Evolutionary conservation across 805 yeast species (phyloP).

Genomic region (Ogataea corticis): DNA sequence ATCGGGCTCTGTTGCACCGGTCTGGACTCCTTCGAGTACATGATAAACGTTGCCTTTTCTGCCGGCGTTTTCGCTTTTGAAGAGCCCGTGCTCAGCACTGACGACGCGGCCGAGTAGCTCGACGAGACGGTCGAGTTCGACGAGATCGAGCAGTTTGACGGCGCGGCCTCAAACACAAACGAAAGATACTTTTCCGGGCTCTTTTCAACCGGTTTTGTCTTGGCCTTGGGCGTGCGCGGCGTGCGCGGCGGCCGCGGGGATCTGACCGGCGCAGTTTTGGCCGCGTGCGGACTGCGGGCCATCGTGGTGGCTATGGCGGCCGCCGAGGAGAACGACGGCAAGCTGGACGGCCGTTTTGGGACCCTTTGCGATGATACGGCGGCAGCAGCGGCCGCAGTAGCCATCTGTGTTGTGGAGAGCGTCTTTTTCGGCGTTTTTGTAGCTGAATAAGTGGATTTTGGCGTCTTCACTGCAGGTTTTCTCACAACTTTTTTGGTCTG

Average conservation of each 20-base stretch:
- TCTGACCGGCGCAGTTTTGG: neutral
- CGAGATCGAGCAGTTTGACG: constrained; percentile 22
- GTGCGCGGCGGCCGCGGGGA: neutral
- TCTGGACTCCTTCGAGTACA: constrained; percentile 14
- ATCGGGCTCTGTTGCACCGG: constrained; percentile 22
- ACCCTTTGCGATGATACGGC: constrained; percentile 23
- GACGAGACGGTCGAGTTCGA: constrained; percentile 22
- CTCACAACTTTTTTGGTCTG: constrained; percentile 4
- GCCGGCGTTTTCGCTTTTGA: constrained; percentile 8
- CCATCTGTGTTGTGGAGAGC: constrained; percentile 27
- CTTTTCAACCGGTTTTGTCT: neutral
- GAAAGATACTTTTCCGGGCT: constrained; percentile 10
- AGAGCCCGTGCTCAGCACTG: constrained; percentile 13
- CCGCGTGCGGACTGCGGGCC: constrained; percentile 14
- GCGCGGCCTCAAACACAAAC: constrained; percentile 26
- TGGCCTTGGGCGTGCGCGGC: neutral
- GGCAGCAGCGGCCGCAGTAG: constrained; percentile 33
- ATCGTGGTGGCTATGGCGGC: constrained; percentile 24
- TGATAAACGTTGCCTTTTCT: constrained; percentile 16
- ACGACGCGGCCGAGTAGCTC: constrained; percentile 14
- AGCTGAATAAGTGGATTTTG: constrained; percentile 5
- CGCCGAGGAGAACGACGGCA: constrained; percentile 22
- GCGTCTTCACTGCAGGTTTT: neutral
- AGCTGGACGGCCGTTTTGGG: constrained; percentile 15
- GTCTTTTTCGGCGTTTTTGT: constrained; percentile 12